Conservation (phyloP, 768 basidiomycete species). For the Exidia glandulosa region DNA sequence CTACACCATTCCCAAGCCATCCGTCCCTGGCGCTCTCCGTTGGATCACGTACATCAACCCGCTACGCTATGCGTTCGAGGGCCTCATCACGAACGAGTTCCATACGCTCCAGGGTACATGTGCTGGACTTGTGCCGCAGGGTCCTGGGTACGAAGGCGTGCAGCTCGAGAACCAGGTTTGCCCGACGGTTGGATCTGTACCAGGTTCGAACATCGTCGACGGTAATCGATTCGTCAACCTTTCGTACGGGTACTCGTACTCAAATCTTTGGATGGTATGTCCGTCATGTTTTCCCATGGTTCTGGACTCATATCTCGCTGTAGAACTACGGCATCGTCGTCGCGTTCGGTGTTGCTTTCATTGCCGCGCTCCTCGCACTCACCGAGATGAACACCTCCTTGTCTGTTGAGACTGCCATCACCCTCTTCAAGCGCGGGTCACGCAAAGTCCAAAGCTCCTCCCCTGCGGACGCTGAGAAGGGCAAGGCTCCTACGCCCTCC, state of each 20-base stretch:
- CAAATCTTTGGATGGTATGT: slow-evolving; percentile 40
- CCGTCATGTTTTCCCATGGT: background rate
- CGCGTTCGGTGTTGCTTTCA: slow-evolving; percentile 52
- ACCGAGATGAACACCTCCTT: slow-evolving; percentile 40
- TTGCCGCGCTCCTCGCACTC: slow-evolving; percentile 42
- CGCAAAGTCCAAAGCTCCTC: slow-evolving; percentile 15
- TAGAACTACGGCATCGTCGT: slow-evolving; percentile 43
- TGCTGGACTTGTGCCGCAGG: slow-evolving; percentile 47
- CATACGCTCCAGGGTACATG: slow-evolving; percentile 53
- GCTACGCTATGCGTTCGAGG: slow-evolving; percentile 63
- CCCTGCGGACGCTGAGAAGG: slow-evolving; percentile 27
- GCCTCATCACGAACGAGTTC: slow-evolving; percentile 74
- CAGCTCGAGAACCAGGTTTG: slow-evolving; percentile 61
- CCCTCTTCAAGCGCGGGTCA: slow-evolving; percentile 57
- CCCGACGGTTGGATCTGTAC: slow-evolving; percentile 54
- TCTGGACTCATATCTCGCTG: background rate
- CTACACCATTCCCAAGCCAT: slow-evolving; percentile 47
- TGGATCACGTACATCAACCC: slow-evolving; percentile 50
- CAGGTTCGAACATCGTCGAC: slow-evolving; percentile 42
- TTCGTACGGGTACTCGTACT: slow-evolving; percentile 29
- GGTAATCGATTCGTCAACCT: slow-evolving; percentile 45
- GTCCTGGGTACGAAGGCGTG: slow-evolving; percentile 49
- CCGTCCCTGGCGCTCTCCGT: slow-evolving; percentile 56
- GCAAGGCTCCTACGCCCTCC: slow-evolving; percentile 26
- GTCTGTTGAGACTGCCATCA: slow-evolving; percentile 29